Conservation (phyloP, 169 alveolate genomes). For the Babesia bovis region DNA sequence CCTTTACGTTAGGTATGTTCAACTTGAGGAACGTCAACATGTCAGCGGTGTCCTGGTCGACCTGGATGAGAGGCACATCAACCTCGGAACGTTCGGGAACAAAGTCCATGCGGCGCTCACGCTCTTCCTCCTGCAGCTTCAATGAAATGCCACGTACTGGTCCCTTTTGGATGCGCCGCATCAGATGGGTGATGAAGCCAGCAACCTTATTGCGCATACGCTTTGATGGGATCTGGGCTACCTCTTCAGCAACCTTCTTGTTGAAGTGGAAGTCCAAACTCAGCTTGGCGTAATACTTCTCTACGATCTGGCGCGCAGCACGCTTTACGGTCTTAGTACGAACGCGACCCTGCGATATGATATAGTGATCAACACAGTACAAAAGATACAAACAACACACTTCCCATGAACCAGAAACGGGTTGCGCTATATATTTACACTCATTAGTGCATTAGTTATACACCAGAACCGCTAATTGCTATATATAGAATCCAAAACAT, state of each 20-base stretch:
- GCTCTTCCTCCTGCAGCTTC: conserved; percentile 99
- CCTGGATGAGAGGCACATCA: conserved; percentile 84
- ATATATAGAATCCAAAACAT: neutral
- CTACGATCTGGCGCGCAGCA: conserved; percentile 98
- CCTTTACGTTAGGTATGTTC: conserved; percentile 79
- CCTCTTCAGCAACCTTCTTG: conserved; percentile 99
- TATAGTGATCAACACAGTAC: neutral
- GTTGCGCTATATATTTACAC: neutral
- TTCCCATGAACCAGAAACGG: too few relatives aligned
- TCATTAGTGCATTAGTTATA: neutral
- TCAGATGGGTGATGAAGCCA: conserved; percentile 94
- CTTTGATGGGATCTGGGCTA: conserved; percentile 97
- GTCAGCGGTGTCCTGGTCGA: conserved; percentile 88
- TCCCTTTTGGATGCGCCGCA: conserved; percentile 97
- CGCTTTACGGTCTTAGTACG: conserved; percentile 99
- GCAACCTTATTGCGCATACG: conserved; percentile 97
- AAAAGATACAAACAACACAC: neutral
- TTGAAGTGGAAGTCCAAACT: conserved; percentile 98
- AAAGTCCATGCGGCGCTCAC: conserved; percentile 97
- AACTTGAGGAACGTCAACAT: conserved; percentile 84
- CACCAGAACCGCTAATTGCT: neutral
- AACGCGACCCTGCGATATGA: conserved; percentile 94
- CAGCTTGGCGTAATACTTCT: conserved; percentile 95
- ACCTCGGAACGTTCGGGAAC: conserved; percentile 94
- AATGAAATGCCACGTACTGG: conserved; percentile 99